A percentile compares a stretch with the other conserved stretches of the same genome.
Evolutionary conservation across 2,329 filamentous ascomycete species (phyloP).

Genomic region (Aspergillus thermomutatus): DNA sequence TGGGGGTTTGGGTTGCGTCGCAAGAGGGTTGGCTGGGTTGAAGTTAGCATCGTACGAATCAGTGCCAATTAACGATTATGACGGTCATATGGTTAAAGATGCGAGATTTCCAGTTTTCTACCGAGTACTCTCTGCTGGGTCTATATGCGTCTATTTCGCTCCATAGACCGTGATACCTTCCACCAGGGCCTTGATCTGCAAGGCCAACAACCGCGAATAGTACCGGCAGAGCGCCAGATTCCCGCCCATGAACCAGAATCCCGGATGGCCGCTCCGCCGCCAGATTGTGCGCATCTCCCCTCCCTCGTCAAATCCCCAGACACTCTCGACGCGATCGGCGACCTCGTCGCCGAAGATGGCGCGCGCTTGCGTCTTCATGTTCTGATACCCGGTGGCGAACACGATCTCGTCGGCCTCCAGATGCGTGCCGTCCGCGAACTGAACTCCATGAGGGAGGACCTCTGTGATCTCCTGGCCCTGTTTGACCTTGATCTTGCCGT

Average conservation of each 20-base stretch:
- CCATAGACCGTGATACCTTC: slow-evolving; percentile 19
- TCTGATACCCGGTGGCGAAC: slow-evolving; percentile 59
- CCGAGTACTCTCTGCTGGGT: too few relatives aligned
- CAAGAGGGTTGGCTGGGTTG: slow-evolving; percentile 24
- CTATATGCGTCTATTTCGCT: not conserved
- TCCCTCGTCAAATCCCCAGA: slow-evolving; percentile 60
- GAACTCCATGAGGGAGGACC: slow-evolving; percentile 49
- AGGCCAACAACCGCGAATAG: slow-evolving; percentile 53
- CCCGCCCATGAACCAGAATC: slow-evolving; percentile 66
- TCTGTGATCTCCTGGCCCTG: slow-evolving; percentile 57
- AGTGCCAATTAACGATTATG: not conserved
- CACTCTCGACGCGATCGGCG: slow-evolving; percentile 55
- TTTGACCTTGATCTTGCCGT: slow-evolving; percentile 64
- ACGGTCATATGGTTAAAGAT: too few relatives aligned
- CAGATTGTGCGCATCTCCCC: slow-evolving; percentile 59
- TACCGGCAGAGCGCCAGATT: slow-evolving; percentile 63
- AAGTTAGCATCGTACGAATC: not conserved
- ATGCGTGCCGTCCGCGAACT: slow-evolving; percentile 56
- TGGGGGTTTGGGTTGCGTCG: slow-evolving; percentile 29
- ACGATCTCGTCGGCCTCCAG: slow-evolving; percentile 64
- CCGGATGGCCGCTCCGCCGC: slow-evolving; percentile 60
- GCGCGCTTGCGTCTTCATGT: slow-evolving; percentile 63
- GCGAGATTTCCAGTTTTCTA: too few relatives aligned
- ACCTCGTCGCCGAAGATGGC: slow-evolving; percentile 61
- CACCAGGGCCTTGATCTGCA: slow-evolving; percentile 49